phyloP scores from a whole-genome alignment of 1,139 yeast genomes.

The Candida sp. region DNA sequence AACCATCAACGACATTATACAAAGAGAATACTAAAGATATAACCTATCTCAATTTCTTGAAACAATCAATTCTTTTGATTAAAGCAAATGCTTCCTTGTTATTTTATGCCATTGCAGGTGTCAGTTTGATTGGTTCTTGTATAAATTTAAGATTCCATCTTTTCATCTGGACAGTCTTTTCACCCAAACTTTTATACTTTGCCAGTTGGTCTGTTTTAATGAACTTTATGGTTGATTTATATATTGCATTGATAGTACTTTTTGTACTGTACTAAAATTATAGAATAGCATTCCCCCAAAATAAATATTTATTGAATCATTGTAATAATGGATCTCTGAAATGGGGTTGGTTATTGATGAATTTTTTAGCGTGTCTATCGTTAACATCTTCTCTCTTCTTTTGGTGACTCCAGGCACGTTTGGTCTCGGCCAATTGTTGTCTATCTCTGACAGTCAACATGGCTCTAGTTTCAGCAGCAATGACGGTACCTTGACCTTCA shows the following conservation, averaged over 20 bases:
- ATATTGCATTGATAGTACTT: conserved; percentile 13
- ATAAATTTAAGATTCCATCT: conserved; percentile 74
- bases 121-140: conserved; percentile 67
- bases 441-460: conserved; percentile 52
- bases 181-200: conserved; percentile 84
- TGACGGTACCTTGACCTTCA: conserved; percentile 92
- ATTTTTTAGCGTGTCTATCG: conserved; percentile 78
- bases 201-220: conserved; percentile 69
- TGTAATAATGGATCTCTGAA: conserved; percentile 90
- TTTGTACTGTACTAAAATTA: conserved; percentile 8
- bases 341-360: conserved; percentile 84
- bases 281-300: not conserved
- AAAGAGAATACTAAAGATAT: conserved; percentile 10
- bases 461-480: conserved; percentile 89
- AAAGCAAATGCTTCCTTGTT: conserved; percentile 34
- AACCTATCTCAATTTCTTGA: conserved; percentile 17
- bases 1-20: conserved; percentile 16
- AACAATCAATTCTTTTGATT: conserved; percentile 30
- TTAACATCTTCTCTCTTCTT: conserved; percentile 63
- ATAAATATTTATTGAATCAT: conserved; percentile 24
- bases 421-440: conserved; percentile 56
- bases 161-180: conserved; percentile 96
- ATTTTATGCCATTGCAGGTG: conserved; percentile 60
- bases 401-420: conserved; percentile 76
- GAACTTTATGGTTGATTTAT: conserved; percentile 40